Evolutionary conservation across 2,329 filamentous ascomycete species (phyloP).

Genomic region (Pestalotiopsis sp.): DNA sequence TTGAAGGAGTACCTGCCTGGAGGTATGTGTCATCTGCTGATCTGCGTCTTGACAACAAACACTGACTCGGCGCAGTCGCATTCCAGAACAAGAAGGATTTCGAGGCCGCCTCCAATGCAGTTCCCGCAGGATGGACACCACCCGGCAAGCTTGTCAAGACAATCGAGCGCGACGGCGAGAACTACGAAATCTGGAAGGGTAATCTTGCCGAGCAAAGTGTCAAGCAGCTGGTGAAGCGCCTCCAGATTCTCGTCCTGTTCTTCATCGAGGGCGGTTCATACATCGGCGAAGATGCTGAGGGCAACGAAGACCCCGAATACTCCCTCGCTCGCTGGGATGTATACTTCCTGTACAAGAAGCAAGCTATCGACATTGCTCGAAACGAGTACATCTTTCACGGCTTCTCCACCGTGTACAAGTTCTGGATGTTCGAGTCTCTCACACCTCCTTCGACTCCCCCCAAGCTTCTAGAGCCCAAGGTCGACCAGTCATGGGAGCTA

Average conservation of each 20-base stretch:
- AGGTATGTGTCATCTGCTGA: slow-evolving; percentile 45
- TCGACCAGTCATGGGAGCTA: slow-evolving; percentile 44
- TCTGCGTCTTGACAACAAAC: neutral
- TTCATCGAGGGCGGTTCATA: slow-evolving; percentile 93
- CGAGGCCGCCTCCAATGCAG: slow-evolving; percentile 55
- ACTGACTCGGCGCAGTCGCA: slow-evolving; percentile 53
- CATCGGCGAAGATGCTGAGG: slow-evolving; percentile 54
- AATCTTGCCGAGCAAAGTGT: slow-evolving; percentile 71
- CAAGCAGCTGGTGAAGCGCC: slow-evolving; percentile 72
- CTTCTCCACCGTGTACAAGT: slow-evolving; percentile 88
- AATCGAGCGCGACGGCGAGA: slow-evolving; percentile 61
- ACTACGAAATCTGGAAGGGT: slow-evolving; percentile 85
- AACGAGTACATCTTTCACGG: slow-evolving; percentile 81
- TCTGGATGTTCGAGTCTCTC: slow-evolving; percentile 65
- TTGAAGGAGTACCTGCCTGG: slow-evolving; percentile 69
- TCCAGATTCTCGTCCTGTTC: slow-evolving; percentile 81
- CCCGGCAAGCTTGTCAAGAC: slow-evolving; percentile 73
- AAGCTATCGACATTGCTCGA: slow-evolving; percentile 44
- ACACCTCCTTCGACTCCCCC: slow-evolving; percentile 44
- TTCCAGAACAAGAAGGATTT: slow-evolving; percentile 67
- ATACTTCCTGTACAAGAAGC: slow-evolving; percentile 82
- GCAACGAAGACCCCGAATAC: slow-evolving; percentile 69
- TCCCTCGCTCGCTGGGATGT: slow-evolving; percentile 83
- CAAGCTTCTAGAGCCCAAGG: slow-evolving; percentile 21
- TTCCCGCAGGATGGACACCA: slow-evolving; percentile 61